These are phyloP conservation scores for Phaeotremella skinneri DNA, from an alignment of 768 basidiomycete genomes.

Conservation along the genomic window DNA sequence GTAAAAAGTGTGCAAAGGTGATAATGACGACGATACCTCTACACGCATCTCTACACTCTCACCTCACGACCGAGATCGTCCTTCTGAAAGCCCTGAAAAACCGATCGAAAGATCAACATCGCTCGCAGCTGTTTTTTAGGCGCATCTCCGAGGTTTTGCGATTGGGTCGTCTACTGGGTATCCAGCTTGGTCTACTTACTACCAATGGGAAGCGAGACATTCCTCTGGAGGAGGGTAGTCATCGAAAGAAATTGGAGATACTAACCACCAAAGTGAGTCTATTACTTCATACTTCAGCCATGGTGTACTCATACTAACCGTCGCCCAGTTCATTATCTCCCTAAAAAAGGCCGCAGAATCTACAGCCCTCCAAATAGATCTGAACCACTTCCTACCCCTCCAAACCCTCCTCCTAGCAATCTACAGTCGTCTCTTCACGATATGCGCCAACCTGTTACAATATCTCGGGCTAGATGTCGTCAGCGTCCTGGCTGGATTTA, in stretches of 20 bases:
- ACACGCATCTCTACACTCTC: slow-evolving; percentile 26
- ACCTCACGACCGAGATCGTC: slow-evolving; percentile 27
- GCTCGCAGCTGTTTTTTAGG: slow-evolving; percentile 31
- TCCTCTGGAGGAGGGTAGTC: background rate
- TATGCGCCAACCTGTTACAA: slow-evolving; percentile 17
- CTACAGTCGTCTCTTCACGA: slow-evolving; percentile 33
- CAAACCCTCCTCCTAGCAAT: slow-evolving; percentile 26
- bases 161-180: slow-evolving; percentile 7
- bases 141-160: slow-evolving; percentile 26
- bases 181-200: background rate
- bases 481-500: background rate
- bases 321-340: slow-evolving; percentile 11
- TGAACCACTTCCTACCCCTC: slow-evolving; percentile 40
- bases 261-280: background rate
- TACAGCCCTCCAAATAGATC: slow-evolving; percentile 19
- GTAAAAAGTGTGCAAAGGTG: background rate
- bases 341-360: slow-evolving; percentile 18
- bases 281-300: background rate
- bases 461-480: slow-evolving; percentile 1
- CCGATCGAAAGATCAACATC: slow-evolving; percentile 38
- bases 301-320: background rate
- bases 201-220: background rate
- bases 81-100: slow-evolving; percentile 17
- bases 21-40: too few relatives aligned
- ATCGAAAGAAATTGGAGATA: background rate